A percentile compares a stretch with the other conserved stretches of the same genome.
Conservation (phyloP, 78 protist genomes). For the Dictyostelium firmibasis region DNA sequence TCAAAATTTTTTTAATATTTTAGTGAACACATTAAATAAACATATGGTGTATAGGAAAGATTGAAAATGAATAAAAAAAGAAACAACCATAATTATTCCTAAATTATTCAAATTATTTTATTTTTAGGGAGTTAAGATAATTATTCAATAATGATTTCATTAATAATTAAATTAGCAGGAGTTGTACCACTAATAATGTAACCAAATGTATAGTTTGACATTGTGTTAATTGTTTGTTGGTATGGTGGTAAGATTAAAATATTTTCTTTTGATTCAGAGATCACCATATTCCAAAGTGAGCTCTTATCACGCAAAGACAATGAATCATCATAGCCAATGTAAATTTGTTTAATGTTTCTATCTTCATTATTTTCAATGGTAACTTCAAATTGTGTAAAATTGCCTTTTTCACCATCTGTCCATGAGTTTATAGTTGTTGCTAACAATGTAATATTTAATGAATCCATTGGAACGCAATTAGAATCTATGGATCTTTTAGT, state of each 20-base stretch:
- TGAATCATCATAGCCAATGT: background rate
- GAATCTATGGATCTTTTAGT: background rate
- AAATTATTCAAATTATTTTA: background rate
- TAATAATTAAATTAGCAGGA: background rate
- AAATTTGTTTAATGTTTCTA: conserved; percentile 6
- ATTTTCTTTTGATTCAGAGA: background rate
- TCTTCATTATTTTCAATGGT: background rate
- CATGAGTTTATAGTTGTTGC: background rate
- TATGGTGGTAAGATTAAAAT: conserved; percentile 7
- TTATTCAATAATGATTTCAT: background rate
- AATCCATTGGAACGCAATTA: background rate
- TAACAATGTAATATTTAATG: background rate
- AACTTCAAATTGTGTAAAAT: conserved; percentile 3
- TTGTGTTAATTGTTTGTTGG: conserved; percentile 10
- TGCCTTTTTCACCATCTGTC: background rate
- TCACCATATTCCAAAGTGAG: conserved; percentile 21
- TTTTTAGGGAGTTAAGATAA: too few relatives aligned
- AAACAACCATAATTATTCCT: too few relatives aligned
- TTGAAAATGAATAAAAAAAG: background rate
- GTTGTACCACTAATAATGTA: background rate
- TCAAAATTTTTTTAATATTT: too few relatives aligned
- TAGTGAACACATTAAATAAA: too few relatives aligned
- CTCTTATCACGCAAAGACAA: background rate
- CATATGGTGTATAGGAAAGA: too few relatives aligned
- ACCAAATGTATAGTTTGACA: conserved; percentile 21